A percentile compares a stretch with the other conserved stretches of the same genome.
Conservation (phyloP, 139 green algal genomes). For the Choricystis sp. region DNA sequence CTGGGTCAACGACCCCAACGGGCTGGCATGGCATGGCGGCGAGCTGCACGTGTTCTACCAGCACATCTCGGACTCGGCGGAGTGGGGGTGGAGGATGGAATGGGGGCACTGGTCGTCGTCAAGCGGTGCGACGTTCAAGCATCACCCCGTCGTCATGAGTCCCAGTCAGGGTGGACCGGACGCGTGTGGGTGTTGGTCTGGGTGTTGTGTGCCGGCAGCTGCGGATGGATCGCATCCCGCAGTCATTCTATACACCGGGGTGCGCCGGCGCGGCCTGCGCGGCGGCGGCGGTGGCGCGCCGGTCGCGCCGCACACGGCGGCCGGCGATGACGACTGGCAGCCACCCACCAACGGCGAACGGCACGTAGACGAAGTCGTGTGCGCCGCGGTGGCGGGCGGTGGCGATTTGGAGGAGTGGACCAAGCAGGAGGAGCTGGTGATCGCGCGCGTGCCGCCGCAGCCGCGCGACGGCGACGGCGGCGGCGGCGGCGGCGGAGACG, state of each 20-base stretch:
- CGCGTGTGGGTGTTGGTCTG: slow-evolving; percentile 15
- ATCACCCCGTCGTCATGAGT: slow-evolving; percentile 12
- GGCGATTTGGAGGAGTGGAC: slow-evolving; percentile 10
- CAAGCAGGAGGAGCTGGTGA: slow-evolving; percentile 10
- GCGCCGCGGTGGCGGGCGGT: slow-evolving; percentile 4
- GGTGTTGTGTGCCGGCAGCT: slow-evolving; percentile 7
- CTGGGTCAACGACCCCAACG: slow-evolving; percentile 31
- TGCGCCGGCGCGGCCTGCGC: slow-evolving; percentile 5
- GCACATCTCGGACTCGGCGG: slow-evolving; percentile 11
- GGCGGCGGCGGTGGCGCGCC: slow-evolving; percentile 2
- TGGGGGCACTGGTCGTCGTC: slow-evolving; percentile 19
- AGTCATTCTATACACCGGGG: slow-evolving; percentile 15
- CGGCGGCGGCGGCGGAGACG: no score
- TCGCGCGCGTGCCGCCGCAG: slow-evolving; percentile 8
- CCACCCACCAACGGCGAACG: slow-evolving; percentile 13
- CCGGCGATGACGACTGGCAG: no score
- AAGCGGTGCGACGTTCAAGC: slow-evolving; percentile 12
- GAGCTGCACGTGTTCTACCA: slow-evolving; percentile 14
- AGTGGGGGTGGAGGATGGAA: slow-evolving; percentile 15
- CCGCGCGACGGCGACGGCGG: no score
- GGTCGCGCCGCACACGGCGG: slow-evolving; percentile 6
- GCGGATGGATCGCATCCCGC: not conserved
- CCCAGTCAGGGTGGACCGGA: slow-evolving; percentile 8
- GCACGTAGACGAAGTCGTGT: slow-evolving; percentile 12
- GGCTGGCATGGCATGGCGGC: not conserved